A percentile compares a stretch with the other conserved stretches of the same genome.
Conservation (phyloP, 2,329 filamentous ascomycete genomes). For the Tetracladium maxilliforme region DNA sequence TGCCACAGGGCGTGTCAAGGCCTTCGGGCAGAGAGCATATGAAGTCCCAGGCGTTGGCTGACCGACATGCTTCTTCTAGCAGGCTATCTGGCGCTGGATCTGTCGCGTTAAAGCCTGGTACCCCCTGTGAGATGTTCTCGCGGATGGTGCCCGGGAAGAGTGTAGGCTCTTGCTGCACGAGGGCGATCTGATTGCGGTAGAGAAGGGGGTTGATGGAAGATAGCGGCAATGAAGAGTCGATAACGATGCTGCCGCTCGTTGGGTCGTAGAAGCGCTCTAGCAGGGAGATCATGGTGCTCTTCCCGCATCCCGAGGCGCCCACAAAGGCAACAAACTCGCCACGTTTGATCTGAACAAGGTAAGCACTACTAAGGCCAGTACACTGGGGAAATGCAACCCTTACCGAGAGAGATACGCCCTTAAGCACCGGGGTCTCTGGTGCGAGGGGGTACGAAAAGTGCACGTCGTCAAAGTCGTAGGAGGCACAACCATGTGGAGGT, state of each 20-base stretch:
- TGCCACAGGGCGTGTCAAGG: slow-evolving; percentile 52
- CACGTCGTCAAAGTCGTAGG: slow-evolving; percentile 36
- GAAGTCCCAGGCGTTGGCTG: slow-evolving; percentile 58
- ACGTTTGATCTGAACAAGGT: slow-evolving; percentile 17
- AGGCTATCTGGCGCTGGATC: slow-evolving; percentile 36
- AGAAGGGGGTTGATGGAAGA: slow-evolving; percentile 72
- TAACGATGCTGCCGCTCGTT: slow-evolving; percentile 11
- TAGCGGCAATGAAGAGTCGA: slow-evolving; percentile 20
- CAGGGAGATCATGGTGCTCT: slow-evolving; percentile 43
- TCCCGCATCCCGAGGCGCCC: slow-evolving; percentile 41
- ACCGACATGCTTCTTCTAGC: slow-evolving; percentile 44
- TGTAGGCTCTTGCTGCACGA: slow-evolving; percentile 40
- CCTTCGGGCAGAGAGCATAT: slow-evolving; percentile 47
- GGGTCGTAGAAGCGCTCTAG: slow-evolving; percentile 34
- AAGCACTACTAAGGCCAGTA: slow-evolving; percentile 1
- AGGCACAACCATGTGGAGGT: slow-evolving; percentile 8
- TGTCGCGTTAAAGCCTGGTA: slow-evolving; percentile 31
- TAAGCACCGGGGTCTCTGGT: slow-evolving; percentile 12
- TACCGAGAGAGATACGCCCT: slow-evolving; percentile 11
- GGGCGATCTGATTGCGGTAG: slow-evolving; percentile 35
- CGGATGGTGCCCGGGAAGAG: slow-evolving; percentile 41
- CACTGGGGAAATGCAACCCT: not conserved
- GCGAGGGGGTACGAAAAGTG: slow-evolving; percentile 44
- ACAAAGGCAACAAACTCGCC: slow-evolving; percentile 39
- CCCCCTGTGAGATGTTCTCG: slow-evolving; percentile 54